Conservation (phyloP, 768 basidiomycete species). For the Ramaria rubella region DNA sequence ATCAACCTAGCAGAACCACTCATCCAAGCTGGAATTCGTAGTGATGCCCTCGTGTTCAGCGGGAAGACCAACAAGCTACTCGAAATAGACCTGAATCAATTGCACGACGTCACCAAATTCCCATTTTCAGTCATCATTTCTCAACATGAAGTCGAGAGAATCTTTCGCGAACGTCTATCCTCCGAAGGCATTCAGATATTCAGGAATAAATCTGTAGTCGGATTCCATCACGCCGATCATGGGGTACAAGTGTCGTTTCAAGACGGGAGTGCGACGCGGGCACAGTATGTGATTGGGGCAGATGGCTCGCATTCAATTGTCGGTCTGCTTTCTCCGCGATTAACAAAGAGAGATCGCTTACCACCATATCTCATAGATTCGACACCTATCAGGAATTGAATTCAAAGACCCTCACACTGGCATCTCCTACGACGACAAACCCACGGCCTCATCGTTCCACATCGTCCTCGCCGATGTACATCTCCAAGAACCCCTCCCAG, state of each 20-base stretch:
- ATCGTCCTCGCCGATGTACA: conserved; percentile 21
- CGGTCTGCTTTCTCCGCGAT: conserved; percentile 10
- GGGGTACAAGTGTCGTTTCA: conserved; percentile 39
- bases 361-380: conserved; percentile 29
- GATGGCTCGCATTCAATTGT: conserved; percentile 45
- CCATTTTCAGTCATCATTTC: conserved; percentile 39
- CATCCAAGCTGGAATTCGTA: conserved; percentile 32
- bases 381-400: conserved; percentile 33
- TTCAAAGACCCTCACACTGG: conserved; percentile 34
- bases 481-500: conserved; percentile 26
- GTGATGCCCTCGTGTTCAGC: conserved; percentile 20
- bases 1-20: conserved; percentile 37
- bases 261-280: conserved; percentile 35
- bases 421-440: conserved; percentile 1
- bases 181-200: conserved; percentile 28
- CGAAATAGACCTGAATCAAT: conserved; percentile 26
- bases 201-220: conserved; percentile 35
- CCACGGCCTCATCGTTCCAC: neutral
- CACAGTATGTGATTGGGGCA: conserved; percentile 45
- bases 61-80: conserved; percentile 28
- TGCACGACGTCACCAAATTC: conserved; percentile 36
- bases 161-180: conserved; percentile 31
- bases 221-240: conserved; percentile 20
- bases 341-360: neutral
- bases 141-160: conserved; percentile 38